Percentiles rank a stretch among this genome's conserved stretches.
These are phyloP conservation scores for Chaetomiaceae sp. DNA, from an alignment of 2,329 filamentous ascomycete genomes.

Conservation along the genomic window DNA sequence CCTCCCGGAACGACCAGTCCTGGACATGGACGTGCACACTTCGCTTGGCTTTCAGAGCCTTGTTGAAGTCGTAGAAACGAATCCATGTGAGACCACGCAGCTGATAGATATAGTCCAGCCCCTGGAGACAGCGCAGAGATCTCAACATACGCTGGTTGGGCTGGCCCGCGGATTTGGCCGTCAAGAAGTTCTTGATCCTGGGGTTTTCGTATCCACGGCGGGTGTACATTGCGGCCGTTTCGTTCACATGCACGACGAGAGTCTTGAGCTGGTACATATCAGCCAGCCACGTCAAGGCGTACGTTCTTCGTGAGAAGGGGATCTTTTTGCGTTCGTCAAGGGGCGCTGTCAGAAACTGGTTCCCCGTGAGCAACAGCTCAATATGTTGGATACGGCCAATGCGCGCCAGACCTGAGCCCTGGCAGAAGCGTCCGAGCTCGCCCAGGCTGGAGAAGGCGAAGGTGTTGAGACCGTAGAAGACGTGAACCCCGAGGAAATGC, in stretches of 20 bases:
- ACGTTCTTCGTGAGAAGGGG: conserved; percentile 35
- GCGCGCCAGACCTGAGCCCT: conserved; percentile 34
- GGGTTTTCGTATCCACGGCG: conserved; percentile 34
- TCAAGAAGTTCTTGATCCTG: conserved; percentile 21
- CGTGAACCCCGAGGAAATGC: conserved; percentile 34
- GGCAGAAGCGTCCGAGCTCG: conserved; percentile 43
- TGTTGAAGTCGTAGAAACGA: conserved; percentile 36
- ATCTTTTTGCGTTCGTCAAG: conserved; percentile 14
- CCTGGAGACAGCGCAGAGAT: conserved; percentile 37
- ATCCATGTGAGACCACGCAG: conserved; percentile 40
- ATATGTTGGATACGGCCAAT: conserved; percentile 39
- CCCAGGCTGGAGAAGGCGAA: conserved; percentile 50
- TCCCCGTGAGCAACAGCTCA: conserved; percentile 39
- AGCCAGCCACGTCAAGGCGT: conserved; percentile 31
- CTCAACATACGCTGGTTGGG: conserved; percentile 35
- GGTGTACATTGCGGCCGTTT: conserved; percentile 27
- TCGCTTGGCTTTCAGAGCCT: conserved; percentile 3
- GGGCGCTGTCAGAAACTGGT: conserved; percentile 27
- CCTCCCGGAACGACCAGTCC: conserved; percentile 31
- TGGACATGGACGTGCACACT: conserved; percentile 19
- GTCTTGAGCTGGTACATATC: conserved; percentile 36
- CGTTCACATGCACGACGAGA: conserved; percentile 36
- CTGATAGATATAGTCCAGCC: conserved; percentile 38
- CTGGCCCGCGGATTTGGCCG: conserved; percentile 30
- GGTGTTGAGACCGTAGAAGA: conserved; percentile 44